Base-by-base conservation (phyloP, 1,284 basidiomycete genomes). In the Puccinia polysora region DNA sequence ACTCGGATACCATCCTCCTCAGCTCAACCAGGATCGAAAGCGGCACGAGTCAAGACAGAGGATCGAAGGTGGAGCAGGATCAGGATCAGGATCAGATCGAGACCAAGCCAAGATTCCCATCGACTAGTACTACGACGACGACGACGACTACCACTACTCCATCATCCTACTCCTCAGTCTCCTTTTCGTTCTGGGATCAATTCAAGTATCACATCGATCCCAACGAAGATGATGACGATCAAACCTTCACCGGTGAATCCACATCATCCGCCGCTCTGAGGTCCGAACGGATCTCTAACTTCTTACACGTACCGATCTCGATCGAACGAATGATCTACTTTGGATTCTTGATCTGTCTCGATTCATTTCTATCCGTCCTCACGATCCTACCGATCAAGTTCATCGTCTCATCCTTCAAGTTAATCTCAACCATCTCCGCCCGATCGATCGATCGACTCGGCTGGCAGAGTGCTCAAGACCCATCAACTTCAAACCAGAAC, bases 231-330 rank as follows among this genome's bases (percentile, higher is more conserved):
- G 30, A 52, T 6, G 20, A 38, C 10, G 28, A 20, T 12, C 38
- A 28, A 14, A 12, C n/a, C 34, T 2, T 28, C 8, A 34, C 18
- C 20, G 32, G 32, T 38, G 52, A 53, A 23, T 34, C 32, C 14
- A 23, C 28, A 10, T 15, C 34, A 14, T 38, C 56, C 1, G 56
- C 34, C 18, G 23, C 47, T 45, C 7, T 93, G 76, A 93, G 93
- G 80, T 92, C 92, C 89, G 96, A 98, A 77, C 84, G 96, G n/a
- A 94, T 99, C 60, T 89, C 90, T 78, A 98, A 98, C 81, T 99
- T 98, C 78, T 82, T 99, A 74, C 88, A 86, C 70, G 91, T 98
- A 49, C 96, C 96, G 0, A 79, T 93, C 7, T 93, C 92, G 18
- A 87, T 96, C 75, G 96, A 99, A 80, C 95, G 96, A 85, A 91